phyloP scores from a whole-genome alignment of 768 basidiomycete species.

The Kwoniella dejecticola region DNA sequence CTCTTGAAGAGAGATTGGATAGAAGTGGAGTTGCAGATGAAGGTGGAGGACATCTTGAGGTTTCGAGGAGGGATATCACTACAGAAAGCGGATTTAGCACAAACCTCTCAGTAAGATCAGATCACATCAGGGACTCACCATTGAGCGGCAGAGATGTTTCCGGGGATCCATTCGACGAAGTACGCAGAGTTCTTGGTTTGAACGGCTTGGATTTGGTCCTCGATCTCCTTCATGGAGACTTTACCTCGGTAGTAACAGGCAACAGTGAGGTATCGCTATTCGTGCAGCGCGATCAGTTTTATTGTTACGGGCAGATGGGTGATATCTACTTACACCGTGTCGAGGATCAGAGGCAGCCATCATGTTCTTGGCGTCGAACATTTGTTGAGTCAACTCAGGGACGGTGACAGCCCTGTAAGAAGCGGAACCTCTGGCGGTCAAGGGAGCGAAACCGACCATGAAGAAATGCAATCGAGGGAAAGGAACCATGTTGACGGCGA shows the following conservation, averaged over 20 bases:
- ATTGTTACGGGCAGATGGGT: neutral
- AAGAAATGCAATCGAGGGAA: conserved; percentile 98
- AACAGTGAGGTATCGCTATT: conserved; percentile 85
- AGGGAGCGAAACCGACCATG: conserved; percentile 90
- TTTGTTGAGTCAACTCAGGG: conserved; percentile 95
- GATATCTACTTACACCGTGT: conserved; percentile 63
- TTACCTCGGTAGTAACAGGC: conserved; percentile 98
- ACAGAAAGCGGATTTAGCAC: neutral
- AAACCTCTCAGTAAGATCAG: neutral
- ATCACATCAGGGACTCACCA: conserved; percentile 58
- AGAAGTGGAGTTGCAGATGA: conserved; percentile 94
- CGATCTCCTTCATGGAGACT: conserved; percentile 99
- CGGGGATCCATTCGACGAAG: conserved; percentile 99
- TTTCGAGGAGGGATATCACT: conserved; percentile 91
- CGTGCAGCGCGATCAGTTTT: neutral
- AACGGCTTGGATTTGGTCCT: conserved; percentile 97
- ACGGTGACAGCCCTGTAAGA: conserved; percentile 96
- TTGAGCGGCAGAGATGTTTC: conserved; percentile 96
- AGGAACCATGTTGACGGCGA: conserved; percentile 92
- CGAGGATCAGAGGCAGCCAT: conserved; percentile 82
- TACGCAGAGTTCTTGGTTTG: conserved; percentile 92
- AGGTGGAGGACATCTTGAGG: conserved; percentile 94
- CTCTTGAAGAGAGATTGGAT: conserved; percentile 99
- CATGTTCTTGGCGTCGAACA: conserved; percentile 98
- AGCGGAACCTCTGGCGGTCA: conserved; percentile 72